Conservation (phyloP, 129 eudicot genomes). For the Pittosporum tobira region DNA sequence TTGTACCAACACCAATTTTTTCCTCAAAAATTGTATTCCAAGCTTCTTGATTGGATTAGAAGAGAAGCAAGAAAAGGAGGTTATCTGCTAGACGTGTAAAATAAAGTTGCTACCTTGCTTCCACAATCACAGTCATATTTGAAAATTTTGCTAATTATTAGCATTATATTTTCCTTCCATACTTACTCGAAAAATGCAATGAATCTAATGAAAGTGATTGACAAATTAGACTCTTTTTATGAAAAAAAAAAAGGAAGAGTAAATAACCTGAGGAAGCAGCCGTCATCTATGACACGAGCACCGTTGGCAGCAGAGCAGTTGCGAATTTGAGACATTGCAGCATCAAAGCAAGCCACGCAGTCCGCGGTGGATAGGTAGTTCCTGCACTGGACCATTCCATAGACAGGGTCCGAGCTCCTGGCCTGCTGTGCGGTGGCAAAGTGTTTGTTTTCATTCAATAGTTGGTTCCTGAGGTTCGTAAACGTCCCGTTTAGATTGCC, state of each 20-base stretch:
- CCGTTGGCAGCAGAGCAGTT: constrained; percentile 56
- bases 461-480: constrained; percentile 28
- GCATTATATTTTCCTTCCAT: no score
- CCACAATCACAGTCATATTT: no score
- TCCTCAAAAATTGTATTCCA: no score
- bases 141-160: no score
- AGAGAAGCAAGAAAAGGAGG: background rate
- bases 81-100: background rate
- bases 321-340: constrained; percentile 37
- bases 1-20: no score
- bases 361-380: constrained; percentile 44
- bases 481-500: constrained; percentile 48
- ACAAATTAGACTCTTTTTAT: no score
- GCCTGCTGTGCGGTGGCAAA: constrained; percentile 50
- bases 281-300: constrained; percentile 62
- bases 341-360: constrained; percentile 55
- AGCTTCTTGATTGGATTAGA: no score
- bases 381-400: constrained; percentile 61
- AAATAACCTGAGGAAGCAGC: constrained; percentile 68
- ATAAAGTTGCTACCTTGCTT: constrained; percentile 14
- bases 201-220: no score
- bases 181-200: no score
- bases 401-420: constrained; percentile 46
- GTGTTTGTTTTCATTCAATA: constrained; percentile 26
- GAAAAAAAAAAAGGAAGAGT: no score